Percentiles rank a stretch among this genome's conserved stretches.
phyloP scores from a whole-genome alignment of 2,329 filamentous ascomycete genomes.

The Biscogniauxia marginata region DNA sequence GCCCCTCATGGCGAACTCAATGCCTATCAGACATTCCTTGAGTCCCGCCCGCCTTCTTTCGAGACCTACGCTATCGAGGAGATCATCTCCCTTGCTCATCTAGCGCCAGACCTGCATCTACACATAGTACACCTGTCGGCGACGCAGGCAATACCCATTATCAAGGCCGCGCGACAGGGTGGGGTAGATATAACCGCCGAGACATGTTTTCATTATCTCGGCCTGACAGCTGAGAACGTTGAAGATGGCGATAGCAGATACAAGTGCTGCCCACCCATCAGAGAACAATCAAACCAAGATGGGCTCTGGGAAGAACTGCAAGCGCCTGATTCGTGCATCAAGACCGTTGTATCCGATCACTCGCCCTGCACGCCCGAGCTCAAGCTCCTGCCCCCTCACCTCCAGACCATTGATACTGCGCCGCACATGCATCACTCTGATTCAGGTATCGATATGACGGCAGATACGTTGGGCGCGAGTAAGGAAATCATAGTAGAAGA shows the following conservation, averaged over 20 bases:
- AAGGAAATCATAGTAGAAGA: constrained; percentile 38
- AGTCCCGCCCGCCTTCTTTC: constrained; percentile 83
- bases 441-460: constrained; percentile 52
- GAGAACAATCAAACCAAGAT: constrained; percentile 77
- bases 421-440: constrained; percentile 48
- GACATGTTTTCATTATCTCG: constrained; percentile 94
- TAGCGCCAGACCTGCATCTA: constrained; percentile 78
- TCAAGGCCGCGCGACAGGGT: constrained; percentile 67
- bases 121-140: constrained; percentile 94
- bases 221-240: constrained; percentile 78
- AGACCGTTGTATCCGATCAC: constrained; percentile 92
- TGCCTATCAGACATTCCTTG: constrained; percentile 85
- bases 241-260: constrained; percentile 83
- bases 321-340: constrained; percentile 72
- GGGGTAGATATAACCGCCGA: constrained; percentile 89
- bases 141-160: constrained; percentile 80
- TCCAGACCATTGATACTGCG: constrained; percentile 45
- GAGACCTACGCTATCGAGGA: constrained; percentile 89
- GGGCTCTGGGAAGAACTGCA: constrained; percentile 81
- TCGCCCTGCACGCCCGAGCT: constrained; percentile 94
- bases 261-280: constrained; percentile 94
- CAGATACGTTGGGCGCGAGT: constrained; percentile 31
- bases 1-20: constrained; percentile 70
- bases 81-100: constrained; percentile 76
- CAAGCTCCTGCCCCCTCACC: constrained; percentile 75